Conservation (phyloP, 2,329 filamentous ascomycete genomes). For the Fusarium coicis region DNA sequence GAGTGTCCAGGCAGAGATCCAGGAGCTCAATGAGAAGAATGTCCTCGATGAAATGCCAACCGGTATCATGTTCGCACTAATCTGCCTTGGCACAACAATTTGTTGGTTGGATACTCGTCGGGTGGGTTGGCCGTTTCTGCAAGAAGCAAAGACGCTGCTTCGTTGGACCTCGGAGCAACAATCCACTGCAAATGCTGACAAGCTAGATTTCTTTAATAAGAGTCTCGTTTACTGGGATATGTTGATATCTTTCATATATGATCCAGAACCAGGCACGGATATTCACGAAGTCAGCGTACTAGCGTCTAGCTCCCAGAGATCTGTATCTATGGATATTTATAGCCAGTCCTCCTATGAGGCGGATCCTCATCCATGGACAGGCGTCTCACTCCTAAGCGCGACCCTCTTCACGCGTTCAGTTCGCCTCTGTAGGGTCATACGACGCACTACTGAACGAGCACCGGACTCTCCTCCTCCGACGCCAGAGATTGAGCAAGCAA, state of each 20-base stretch:
- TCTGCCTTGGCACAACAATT: neutral
- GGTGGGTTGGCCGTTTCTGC: neutral
- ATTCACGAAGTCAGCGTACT: neutral
- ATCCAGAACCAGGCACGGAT: fast-evolving
- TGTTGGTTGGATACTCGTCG: neutral
- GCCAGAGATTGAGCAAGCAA: neutral
- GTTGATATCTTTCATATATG: neutral
- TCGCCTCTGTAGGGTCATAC: neutral
- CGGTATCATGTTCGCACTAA: neutral
- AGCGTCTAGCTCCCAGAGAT: fast-evolving
- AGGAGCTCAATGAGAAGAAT: neutral
- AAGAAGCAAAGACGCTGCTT: neutral
- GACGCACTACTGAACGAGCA: neutral
- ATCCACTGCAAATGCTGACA: neutral
- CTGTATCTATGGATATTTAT: fast-evolving
- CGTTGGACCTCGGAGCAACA: neutral
- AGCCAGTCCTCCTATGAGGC: neutral
- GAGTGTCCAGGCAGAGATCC: neutral
- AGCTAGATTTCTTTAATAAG: neutral
- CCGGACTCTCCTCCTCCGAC: fast-evolving
- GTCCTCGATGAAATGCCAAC: fast-evolving
- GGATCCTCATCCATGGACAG: neutral
- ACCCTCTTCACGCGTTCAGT: neutral
- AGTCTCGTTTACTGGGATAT: neutral
- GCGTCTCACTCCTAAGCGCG: neutral